A percentile compares a stretch with the other conserved stretches of the same genome.
Conservation (phyloP, 257 asterid species). For the Vinca minor region DNA sequence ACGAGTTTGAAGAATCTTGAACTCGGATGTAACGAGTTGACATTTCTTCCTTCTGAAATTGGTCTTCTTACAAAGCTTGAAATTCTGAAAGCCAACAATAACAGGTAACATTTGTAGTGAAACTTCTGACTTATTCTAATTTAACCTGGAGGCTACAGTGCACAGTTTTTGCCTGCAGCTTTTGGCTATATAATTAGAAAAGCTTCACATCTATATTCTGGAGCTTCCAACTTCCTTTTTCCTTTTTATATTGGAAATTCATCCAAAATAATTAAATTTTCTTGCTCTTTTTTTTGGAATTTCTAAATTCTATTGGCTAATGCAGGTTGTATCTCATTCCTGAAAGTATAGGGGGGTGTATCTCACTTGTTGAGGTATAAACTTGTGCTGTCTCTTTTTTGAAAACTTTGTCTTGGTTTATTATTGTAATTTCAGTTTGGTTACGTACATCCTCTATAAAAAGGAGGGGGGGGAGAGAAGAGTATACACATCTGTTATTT, state of each 20-base stretch:
- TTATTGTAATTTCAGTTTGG: background rate
- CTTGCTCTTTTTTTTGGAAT: constrained; percentile 3
- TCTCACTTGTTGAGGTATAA: constrained; percentile 70
- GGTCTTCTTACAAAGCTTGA: constrained; percentile 58
- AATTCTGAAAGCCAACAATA: constrained; percentile 62
- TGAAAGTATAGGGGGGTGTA: constrained; percentile 51
- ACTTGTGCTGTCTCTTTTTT: constrained; percentile 5
- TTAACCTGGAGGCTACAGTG: background rate
- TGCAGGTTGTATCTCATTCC: constrained; percentile 70
- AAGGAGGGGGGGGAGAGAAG: too few relatives aligned
- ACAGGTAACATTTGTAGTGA: constrained; percentile 44
- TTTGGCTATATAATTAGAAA: background rate
- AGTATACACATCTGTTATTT: background rate
- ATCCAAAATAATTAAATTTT: background rate
- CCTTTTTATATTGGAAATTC: background rate
- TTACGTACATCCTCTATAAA: background rate
- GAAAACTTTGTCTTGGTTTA: background rate
- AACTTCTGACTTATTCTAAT: background rate
- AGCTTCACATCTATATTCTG: background rate
- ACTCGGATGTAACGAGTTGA: constrained; percentile 51
- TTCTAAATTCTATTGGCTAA: constrained; percentile 13
- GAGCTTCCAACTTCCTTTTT: background rate
- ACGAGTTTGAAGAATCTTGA: constrained; percentile 61
- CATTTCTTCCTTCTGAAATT: constrained; percentile 60
- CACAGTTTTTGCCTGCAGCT: background rate